Evolutionary conservation across 73 alveolate genomes (phyloP).

Genomic region (Effrenium voratum): DNA sequence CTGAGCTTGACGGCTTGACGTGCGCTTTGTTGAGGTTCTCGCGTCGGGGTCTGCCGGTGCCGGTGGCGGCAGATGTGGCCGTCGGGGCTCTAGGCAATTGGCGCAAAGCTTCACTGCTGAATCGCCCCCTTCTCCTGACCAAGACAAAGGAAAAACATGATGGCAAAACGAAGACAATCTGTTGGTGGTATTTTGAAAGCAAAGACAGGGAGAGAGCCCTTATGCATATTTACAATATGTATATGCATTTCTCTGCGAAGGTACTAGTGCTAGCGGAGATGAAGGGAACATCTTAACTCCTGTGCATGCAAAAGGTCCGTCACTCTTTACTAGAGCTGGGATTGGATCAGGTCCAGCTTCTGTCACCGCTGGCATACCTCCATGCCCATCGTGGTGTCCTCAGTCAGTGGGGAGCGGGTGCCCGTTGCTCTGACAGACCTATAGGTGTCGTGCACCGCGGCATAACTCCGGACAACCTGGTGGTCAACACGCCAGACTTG

Average conservation of each 20-base stretch:
- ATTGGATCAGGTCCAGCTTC: slow-evolving; percentile 40
- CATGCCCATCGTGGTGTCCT: slow-evolving; percentile 29
- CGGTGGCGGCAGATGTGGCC: slow-evolving; percentile 67
- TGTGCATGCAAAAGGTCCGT: no score
- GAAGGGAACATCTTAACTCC: no score
- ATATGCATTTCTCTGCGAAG: no score
- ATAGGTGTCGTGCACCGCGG: slow-evolving; percentile 70
- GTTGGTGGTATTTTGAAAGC: neutral
- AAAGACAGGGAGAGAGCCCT: no score
- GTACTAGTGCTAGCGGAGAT: no score
- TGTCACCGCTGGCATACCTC: slow-evolving; percentile 57
- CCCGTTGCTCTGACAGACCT: neutral
- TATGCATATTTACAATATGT: no score
- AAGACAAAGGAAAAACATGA: neutral
- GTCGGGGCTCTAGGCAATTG: no score
- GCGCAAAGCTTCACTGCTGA: no score
- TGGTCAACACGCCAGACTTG: slow-evolving; percentile 32
- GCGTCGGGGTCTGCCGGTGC: slow-evolving; percentile 42
- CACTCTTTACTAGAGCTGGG: neutral
- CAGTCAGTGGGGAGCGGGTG: neutral
- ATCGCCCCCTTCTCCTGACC: no score
- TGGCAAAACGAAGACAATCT: neutral
- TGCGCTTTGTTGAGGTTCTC: slow-evolving; percentile 30
- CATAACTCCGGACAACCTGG: slow-evolving; percentile 69
- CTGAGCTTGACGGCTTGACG: no score